phyloP scores from a whole-genome alignment of 2,329 filamentous ascomycete species.

The Paecilomyces sp. region DNA sequence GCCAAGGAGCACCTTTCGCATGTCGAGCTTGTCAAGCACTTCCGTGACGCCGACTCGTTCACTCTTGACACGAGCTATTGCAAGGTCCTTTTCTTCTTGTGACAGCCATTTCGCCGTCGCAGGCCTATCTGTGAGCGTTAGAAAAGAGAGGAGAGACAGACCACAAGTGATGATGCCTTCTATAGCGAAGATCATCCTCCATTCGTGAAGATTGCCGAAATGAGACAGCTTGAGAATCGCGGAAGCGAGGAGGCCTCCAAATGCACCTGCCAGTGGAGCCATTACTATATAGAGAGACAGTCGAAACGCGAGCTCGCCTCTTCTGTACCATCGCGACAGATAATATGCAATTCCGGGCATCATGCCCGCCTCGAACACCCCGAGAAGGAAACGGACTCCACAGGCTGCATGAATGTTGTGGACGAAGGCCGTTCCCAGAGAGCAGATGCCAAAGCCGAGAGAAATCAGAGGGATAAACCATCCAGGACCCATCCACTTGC shows the following conservation, averaged over 20 bases:
- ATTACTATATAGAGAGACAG: conserved; percentile 64
- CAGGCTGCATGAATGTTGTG: conserved; percentile 45
- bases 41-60: conserved; percentile 57
- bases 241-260: conserved; percentile 60
- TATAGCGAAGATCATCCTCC: conserved; percentile 68
- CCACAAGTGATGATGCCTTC: conserved; percentile 59
- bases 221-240: conserved; percentile 56
- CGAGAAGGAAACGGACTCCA: conserved; percentile 61
- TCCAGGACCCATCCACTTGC: conserved; percentile 65
- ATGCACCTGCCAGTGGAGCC: conserved; percentile 63
- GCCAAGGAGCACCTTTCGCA: conserved; percentile 52
- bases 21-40: conserved; percentile 58
- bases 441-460: conserved; percentile 56
- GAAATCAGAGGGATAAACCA: conserved; percentile 62
- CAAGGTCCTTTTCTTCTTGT: conserved; percentile 59
- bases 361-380: conserved; percentile 67
- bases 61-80: conserved; percentile 60
- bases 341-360: conserved; percentile 70
- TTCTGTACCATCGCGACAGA: conserved; percentile 64
- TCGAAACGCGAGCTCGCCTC: conserved; percentile 60
- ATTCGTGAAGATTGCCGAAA: conserved; percentile 51
- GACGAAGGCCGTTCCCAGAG: conserved; percentile 61
- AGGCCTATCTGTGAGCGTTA: conserved; percentile 62
- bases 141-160: conserved; percentile 53
- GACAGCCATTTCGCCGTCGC: conserved; percentile 61